Percentiles rank a stretch among this genome's conserved stretches.
These are phyloP conservation scores for Plantago lanceolata DNA, from an alignment of 305 asterid genomes.

Conservation along the genomic window DNA sequence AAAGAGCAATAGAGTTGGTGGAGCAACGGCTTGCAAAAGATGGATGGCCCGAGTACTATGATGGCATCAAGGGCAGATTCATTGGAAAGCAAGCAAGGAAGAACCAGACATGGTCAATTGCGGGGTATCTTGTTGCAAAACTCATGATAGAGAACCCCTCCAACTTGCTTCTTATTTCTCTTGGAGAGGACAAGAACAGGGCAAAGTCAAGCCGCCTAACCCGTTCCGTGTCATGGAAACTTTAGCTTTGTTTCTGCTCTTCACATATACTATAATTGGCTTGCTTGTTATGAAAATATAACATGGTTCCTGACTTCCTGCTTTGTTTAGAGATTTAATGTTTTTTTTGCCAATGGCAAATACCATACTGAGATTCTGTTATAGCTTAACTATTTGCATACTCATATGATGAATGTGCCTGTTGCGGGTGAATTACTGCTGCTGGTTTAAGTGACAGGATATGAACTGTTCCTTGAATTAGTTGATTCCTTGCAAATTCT, in stretches of 20 bases:
- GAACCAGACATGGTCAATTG: slow-evolving; percentile 56
- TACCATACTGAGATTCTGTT: not conserved
- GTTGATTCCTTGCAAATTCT: too few relatives aligned
- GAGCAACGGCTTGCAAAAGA: slow-evolving; percentile 53
- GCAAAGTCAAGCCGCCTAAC: slow-evolving; percentile 44
- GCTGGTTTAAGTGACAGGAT: too few relatives aligned
- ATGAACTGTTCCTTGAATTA: too few relatives aligned
- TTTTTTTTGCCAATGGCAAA: not conserved
- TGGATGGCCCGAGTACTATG: slow-evolving; percentile 76
- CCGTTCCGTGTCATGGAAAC: slow-evolving; percentile 48
- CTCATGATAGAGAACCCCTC: slow-evolving; percentile 64
- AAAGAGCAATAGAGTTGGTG: slow-evolving; percentile 53
- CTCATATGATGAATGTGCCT: not conserved
- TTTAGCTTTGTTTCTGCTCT: slow-evolving; percentile 19
- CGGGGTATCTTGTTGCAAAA: slow-evolving; percentile 60
- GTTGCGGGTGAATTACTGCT: too few relatives aligned
- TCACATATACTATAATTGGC: not conserved
- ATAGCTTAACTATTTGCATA: not conserved
- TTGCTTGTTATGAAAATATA: not conserved
- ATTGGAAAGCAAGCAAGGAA: slow-evolving; percentile 68
- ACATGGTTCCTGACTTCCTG: too few relatives aligned
- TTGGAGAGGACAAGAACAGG: slow-evolving; percentile 53
- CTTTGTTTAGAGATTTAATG: not conserved
- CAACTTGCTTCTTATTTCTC: slow-evolving; percentile 42
- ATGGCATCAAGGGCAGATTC: slow-evolving; percentile 51